Evolutionary conservation across 2,329 filamentous ascomycete species (phyloP), one percentile per base, ranked within the genome.

Genomic region (Pyricularia grisea): DNA sequence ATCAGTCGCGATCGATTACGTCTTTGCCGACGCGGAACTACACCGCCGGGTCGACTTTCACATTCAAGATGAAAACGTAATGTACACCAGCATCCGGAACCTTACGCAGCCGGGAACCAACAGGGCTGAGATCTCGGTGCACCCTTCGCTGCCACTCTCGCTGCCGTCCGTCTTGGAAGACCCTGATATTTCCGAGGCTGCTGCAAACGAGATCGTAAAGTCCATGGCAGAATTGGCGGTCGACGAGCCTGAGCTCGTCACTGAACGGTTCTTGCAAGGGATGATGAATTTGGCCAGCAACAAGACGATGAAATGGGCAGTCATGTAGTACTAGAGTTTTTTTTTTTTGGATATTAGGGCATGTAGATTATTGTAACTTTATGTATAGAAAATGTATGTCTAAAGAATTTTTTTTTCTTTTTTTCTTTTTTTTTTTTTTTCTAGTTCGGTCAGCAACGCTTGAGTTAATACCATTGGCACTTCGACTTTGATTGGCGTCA

Each of bases 11-110:
- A 23, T 76, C 7, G 71, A 74, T 68, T 83, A 83, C 76, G 71
- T 79, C 20, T 86, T 87, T 74, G 78, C 79, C 66, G 84, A 85
- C 9, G 78, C 86, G 1, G 85, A 88, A 72, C 78, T 87, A 58
- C 84, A 82, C 65, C 83, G 83, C 69, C 76, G 78, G 28, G 75
- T 83, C 65, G 77, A 81, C 11, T 76, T 81, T 58, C 74, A 79
- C 2, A 83, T 81, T 74, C 71, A 77, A 7, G 80, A 78, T 63
- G 81, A 83, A 75, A 81, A 74, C 12, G 76, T 88, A 10, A 79
- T 78, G 9, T 87, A 87, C 78, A 84, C 80, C 25, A 82, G 79
- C 72, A 79, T 87, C 71, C 82, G 87, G 70, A 83, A 80, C 5
- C 25, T 27, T 3, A 10, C 14, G 60, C 85, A 84, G 0, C 79